Evolutionary conservation across 495 filamentous ascomycete species (phyloP).

Genomic region (Penicillium paxilli): DNA sequence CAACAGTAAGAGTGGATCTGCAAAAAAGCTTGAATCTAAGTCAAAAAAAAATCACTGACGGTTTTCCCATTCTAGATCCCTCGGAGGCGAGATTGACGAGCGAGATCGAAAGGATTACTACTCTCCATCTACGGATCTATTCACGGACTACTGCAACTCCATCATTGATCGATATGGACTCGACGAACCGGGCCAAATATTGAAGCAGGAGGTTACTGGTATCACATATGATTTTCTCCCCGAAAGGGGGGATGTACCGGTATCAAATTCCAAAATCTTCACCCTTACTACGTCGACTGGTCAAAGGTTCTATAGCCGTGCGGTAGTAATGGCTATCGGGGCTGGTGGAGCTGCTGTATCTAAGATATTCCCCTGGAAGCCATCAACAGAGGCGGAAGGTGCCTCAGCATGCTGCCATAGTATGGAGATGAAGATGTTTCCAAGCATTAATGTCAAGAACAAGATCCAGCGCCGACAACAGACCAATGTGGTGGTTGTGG

Average conservation of each 20-base stretch:
- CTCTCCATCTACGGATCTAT: slow-evolving; percentile 56
- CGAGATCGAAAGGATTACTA: slow-evolving; percentile 67
- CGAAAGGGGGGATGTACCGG: slow-evolving; percentile 9
- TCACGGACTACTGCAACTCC: slow-evolving; percentile 55
- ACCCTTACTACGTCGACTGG: slow-evolving; percentile 49
- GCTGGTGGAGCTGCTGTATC: slow-evolving; percentile 40
- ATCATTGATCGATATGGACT: slow-evolving; percentile 55
- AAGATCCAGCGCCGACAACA: slow-evolving; percentile 47
- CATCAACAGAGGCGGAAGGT: slow-evolving; percentile 37
- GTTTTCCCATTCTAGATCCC: slow-evolving; percentile 12
- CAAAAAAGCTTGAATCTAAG: background rate
- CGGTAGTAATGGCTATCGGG: slow-evolving; percentile 59
- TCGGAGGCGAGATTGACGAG: slow-evolving; percentile 55
- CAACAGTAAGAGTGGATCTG: slow-evolving; percentile 28
- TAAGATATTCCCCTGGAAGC: slow-evolving; percentile 50
- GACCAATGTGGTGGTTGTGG: slow-evolving; percentile 58
- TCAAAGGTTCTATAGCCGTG: slow-evolving; percentile 43
- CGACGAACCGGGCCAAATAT: slow-evolving; percentile 39
- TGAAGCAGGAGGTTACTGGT: slow-evolving; percentile 49
- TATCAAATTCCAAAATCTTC: slow-evolving; percentile 45
- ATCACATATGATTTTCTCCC: slow-evolving; percentile 46
- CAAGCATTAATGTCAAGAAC: slow-evolving; percentile 37
- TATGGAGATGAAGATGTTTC: slow-evolving; percentile 53
- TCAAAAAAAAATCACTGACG: background rate
- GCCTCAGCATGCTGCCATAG: slow-evolving; percentile 52